Evolutionary conservation across 1,284 basidiomycete species (phyloP).

Genomic region (Ganoderma boninense): DNA sequence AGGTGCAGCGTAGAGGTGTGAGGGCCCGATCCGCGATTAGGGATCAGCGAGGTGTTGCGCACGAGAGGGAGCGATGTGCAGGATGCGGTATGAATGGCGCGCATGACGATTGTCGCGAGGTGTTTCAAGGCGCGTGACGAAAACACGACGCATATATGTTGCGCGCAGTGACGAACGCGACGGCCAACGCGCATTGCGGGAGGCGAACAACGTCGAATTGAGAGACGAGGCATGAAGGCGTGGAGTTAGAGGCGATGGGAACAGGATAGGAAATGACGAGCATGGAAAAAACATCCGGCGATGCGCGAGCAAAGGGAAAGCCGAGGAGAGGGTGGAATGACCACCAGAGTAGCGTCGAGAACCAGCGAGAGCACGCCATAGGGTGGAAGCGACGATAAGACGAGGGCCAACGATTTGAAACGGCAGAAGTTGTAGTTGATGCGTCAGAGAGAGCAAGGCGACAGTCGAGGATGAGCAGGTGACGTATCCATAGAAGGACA

Average conservation of each 20-base stretch:
- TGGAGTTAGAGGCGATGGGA: conserved; percentile 20
- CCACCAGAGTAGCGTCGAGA: conserved; percentile 18
- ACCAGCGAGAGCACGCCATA: conserved; percentile 30
- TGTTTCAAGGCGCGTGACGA: conserved; percentile 12
- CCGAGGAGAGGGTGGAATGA: conserved; percentile 23
- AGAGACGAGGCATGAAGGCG: conserved; percentile 13
- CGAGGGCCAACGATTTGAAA: conserved; percentile 15
- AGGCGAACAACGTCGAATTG: conserved; percentile 10
- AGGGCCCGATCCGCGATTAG: conserved; percentile 30
- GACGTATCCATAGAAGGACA: conserved; percentile 29
- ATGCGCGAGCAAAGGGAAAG: conserved; percentile 26
- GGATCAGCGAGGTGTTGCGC: conserved; percentile 27
- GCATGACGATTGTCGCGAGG: conserved; percentile 25
- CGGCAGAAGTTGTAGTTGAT: conserved; percentile 1
- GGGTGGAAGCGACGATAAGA: conserved; percentile 26
- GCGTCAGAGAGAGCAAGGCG: conserved; percentile 16
- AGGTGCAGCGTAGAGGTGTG: neutral
- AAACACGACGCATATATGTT: conserved; percentile 14
- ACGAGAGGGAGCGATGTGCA: conserved; percentile 1
- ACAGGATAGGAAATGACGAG: conserved; percentile 35
- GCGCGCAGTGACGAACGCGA: conserved; percentile 13
- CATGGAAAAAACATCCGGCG: conserved; percentile 28
- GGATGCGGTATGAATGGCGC: conserved; percentile 16
- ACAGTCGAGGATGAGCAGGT: conserved; percentile 29
- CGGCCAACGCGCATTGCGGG: conserved; percentile 17